Evolutionary conservation across 2,329 filamentous ascomycete species (phyloP), one percentile per base, ranked within the genome.

Genomic region (Alternaria sp.): DNA sequence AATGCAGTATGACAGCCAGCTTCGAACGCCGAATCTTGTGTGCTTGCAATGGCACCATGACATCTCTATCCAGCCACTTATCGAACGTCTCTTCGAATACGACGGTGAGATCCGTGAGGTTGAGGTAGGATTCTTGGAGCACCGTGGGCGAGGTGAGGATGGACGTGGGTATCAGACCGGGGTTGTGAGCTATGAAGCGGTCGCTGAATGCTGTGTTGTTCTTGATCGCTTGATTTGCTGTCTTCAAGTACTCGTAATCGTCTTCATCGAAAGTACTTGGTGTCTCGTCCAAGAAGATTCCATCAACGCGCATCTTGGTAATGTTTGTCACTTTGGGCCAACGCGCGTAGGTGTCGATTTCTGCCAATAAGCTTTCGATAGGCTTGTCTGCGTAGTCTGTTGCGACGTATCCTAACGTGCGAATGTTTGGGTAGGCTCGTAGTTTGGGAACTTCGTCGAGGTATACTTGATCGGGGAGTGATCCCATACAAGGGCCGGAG

Each of bases 271-370:
- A 77, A 21, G 62, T 66, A 47, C 71, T 69, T 0, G 85, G 85
- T 12, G 82, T 82, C 76, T 87, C 85, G 66, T 86, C 85, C 55
- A 87, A 81, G 72, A 87, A 86, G 65, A 87, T 85, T 55, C 85
- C 85, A 47, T 82, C 80, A 51, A 86, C 77, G 26, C 78, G 76
- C 58, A 86, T 73, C 41, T 77, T 76, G 3, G 77, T 74, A 55
- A 80, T 79, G 30, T 77, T 78, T 18, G 71, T 60, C 2, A 68
- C n/a, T 54, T 74, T 77, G 44, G 77, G 77, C 84, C 84, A 87
- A 12, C 75, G 79, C 7, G 81, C 80, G 63, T 87, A 87, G 6
- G 76, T 79, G 51, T 80, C 77, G 28, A 87, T 82, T 65, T 87
- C 85, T 43, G 73, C 63, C 6, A 75, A 37, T 2, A 78, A 71